phyloP scores from a whole-genome alignment of 2,329 filamentous ascomycete species.

The Ascochyta koolunga region DNA sequence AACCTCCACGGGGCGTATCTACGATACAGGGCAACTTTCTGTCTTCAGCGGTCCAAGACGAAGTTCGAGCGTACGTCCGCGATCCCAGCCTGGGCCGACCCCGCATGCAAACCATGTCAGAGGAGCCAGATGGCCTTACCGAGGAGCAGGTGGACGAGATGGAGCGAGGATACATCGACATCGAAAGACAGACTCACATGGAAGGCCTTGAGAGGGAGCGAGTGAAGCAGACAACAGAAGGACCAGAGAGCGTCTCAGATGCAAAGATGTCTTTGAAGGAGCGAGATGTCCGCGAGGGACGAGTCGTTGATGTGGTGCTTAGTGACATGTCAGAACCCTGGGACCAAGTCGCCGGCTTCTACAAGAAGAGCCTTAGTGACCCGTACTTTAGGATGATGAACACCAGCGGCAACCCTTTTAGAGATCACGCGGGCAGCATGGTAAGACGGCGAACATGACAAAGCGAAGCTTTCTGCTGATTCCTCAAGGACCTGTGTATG shows the following conservation, averaged over 20 bases:
- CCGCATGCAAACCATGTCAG: slow-evolving; percentile 38
- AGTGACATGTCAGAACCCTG: slow-evolving; percentile 99
- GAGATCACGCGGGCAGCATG: slow-evolving; percentile 94
- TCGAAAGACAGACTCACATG: slow-evolving; percentile 60
- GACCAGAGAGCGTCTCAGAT: slow-evolving; percentile 25
- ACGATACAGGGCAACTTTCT: slow-evolving; percentile 96
- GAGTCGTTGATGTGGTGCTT: slow-evolving; percentile 86
- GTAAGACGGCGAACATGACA: slow-evolving; percentile 58
- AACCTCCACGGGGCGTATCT: slow-evolving; percentile 88
- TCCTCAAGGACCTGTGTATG: slow-evolving; percentile 79
- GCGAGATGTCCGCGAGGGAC: slow-evolving; percentile 53
- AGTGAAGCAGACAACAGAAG: slow-evolving; percentile 18
- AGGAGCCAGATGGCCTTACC: slow-evolving; percentile 37
- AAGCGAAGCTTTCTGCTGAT: slow-evolving; percentile 8
- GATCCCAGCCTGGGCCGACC: slow-evolving; percentile 66
- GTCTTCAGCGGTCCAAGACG: slow-evolving; percentile 71
- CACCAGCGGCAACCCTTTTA: slow-evolving; percentile 84
- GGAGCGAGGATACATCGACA: slow-evolving; percentile 68
- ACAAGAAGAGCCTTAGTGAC: slow-evolving; percentile 90
- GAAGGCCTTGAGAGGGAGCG: slow-evolving; percentile 32
- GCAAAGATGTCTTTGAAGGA: slow-evolving; percentile 38
- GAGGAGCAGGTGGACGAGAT: slow-evolving; percentile 51
- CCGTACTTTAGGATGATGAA: slow-evolving; percentile 99
- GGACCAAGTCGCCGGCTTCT: slow-evolving; percentile 78
- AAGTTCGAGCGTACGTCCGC: slow-evolving; percentile 77